phyloP scores from a whole-genome alignment of 75 land plant genomes.

The Cryptomeria japonica region DNA sequence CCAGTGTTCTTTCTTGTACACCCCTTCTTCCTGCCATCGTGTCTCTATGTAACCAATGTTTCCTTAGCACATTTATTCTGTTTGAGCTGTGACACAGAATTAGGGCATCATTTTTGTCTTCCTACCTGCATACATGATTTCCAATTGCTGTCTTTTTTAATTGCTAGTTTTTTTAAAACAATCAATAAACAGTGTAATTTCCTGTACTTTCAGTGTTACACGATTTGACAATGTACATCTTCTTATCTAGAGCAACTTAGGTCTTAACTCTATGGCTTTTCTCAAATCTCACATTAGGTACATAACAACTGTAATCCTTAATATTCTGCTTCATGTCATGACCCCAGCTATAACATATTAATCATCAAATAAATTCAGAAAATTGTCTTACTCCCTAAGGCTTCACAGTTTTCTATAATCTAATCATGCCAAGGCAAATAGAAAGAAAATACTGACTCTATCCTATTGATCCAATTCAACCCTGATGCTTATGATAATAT shows the following conservation, averaged over 20 bases:
- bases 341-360: too few relatives aligned
- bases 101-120: not conserved
- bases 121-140: not conserved
- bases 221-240: not conserved
- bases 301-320: not conserved
- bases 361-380: too few relatives aligned
- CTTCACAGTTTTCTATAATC: too few relatives aligned
- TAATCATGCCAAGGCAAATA: too few relatives aligned
- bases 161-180: not conserved
- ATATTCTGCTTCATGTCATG: not conserved
- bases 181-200: not conserved
- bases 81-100: not conserved
- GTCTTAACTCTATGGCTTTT: not conserved
- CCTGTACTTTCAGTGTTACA: not conserved
- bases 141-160: not conserved
- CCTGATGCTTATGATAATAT: too few relatives aligned
- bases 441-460: too few relatives aligned
- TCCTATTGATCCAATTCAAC: too few relatives aligned
- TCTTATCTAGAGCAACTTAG: not conserved
- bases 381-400: too few relatives aligned
- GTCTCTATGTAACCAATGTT: not conserved
- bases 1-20: not conserved
- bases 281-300: not conserved
- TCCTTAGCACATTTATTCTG: not conserved
- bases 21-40: not conserved